These are phyloP conservation scores for Chamaecrista fasciculata DNA, from an alignment of 306 rosid genomes.

Conservation along the genomic window DNA sequence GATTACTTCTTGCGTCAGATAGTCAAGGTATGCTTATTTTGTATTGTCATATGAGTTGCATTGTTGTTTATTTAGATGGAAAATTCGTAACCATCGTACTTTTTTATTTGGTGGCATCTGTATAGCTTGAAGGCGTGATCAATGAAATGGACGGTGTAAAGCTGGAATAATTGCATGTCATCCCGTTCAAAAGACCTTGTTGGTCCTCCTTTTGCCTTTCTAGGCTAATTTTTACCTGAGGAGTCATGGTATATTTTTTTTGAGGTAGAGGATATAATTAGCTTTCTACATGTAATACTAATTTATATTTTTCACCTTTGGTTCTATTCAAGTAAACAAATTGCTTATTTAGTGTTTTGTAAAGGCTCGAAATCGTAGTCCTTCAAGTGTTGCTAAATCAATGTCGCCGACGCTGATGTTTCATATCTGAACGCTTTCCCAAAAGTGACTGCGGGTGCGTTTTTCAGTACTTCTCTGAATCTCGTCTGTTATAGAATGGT, in stretches of 20 bases:
- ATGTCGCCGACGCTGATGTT: not conserved
- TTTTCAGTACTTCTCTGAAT: not conserved
- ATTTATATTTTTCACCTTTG: not conserved
- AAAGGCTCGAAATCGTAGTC: slow-evolving; percentile 3
- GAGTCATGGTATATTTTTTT: slow-evolving; percentile 12
- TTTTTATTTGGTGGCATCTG: slow-evolving; percentile 5
- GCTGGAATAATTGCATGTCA: slow-evolving; percentile 54
- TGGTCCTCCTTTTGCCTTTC: slow-evolving; percentile 12
- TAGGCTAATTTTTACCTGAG: slow-evolving; percentile 17
- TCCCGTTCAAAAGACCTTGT: not conserved
- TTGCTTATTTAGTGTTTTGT: slow-evolving; percentile 17
- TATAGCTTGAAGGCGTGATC: slow-evolving; percentile 91
- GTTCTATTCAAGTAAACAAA: slow-evolving; percentile 23
- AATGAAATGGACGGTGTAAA: slow-evolving; percentile 77
- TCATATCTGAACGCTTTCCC: not conserved
- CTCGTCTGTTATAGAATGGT: not conserved
- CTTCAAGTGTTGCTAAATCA: not conserved
- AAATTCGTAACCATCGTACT: not conserved
- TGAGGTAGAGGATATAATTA: slow-evolving; percentile 40
- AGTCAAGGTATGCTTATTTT: slow-evolving; percentile 56
- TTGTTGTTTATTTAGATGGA: not conserved
- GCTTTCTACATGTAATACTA: slow-evolving; percentile 36
- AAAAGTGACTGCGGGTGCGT: not conserved
- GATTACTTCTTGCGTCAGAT: slow-evolving; percentile 95
- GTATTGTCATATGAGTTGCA: not conserved